Conservation (phyloP, 2,329 filamentous ascomycete species). For the Penicillium sp. region DNA sequence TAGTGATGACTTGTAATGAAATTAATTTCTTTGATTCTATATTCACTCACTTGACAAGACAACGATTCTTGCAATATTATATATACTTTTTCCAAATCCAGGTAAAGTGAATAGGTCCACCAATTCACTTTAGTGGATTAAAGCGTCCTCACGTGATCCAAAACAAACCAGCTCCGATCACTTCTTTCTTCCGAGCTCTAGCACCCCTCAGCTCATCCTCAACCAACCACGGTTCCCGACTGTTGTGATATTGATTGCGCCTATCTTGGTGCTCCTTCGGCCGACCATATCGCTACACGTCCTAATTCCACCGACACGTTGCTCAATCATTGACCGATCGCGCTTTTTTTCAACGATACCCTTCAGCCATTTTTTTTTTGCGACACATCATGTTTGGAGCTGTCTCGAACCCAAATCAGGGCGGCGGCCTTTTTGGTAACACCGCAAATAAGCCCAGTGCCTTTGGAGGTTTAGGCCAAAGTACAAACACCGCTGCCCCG, state of each 20-base stretch:
- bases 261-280: neutral
- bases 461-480: conserved; percentile 38
- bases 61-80: neutral
- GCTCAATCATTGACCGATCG: conserved; percentile 2
- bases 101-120: neutral
- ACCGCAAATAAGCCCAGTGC: conserved; percentile 35
- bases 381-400: conserved; percentile 36
- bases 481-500: conserved; percentile 22
- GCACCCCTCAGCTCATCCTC: conserved; percentile 18
- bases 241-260: conserved; percentile 9
- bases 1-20: neutral
- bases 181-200: conserved; percentile 22
- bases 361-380: conserved; percentile 10
- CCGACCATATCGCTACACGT: neutral
- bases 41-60: neutral
- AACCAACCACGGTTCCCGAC: conserved; percentile 2
- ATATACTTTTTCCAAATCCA: neutral
- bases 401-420: conserved; percentile 20
- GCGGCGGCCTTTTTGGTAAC: conserved; percentile 31
- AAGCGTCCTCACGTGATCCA: conserved; percentile 18
- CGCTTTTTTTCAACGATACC: conserved; percentile 16
- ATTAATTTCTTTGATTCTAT: neutral
- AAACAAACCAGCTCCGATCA: conserved; percentile 26
- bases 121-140: neutral
- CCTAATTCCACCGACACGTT: conserved; percentile 1